Base-by-base conservation (phyloP, 257 asterid genomes). In the Verbascum thapsus region DNA sequence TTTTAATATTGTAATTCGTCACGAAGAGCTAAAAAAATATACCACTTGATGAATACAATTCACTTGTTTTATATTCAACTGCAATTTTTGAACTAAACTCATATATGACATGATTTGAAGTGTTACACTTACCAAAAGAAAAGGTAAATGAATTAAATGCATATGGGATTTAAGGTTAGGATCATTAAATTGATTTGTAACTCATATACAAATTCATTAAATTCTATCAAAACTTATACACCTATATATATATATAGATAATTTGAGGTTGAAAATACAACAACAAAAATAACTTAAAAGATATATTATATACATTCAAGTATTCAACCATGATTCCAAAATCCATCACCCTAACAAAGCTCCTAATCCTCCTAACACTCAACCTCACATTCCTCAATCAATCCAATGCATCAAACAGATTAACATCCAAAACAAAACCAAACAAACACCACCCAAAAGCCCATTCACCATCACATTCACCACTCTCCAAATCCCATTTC, bases 351-450 rank as follows among this genome's bases (percentile, higher is more conserved):
- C 35, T 17, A 3, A 17, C 18, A 10, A 38, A 37, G 11, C 9
- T 35, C 34, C 16, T 38, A 56, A 18, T 17, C 32, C 8, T 56
- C 62, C 62, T 56, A 10, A 17, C 38, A 37, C 13, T 56, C 47
- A 56, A 37, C 23, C 0, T 17, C n/a, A 3, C 8, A 3, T 16
- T 18, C 35, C 34, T 56, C 34, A 5, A 6, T 10, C 6, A 56
- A 56, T 37, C 62, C 16, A 10, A 54, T 16, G 53, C 53, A 48
- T 7, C 30, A 9, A 17, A 16, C 12, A 48, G 10, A 54, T 3
- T 23, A 26, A 1, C 32, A 2, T 1, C 32, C 2, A 26, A 2
- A 26, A 26, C 32, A 26, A 26, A 2, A 26, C 32, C 5, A 26
- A 2, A 26, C 32, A 26, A 26, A 26, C 32, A 26, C 32, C 32